Percentiles rank a stretch among this genome's conserved stretches.
Evolutionary conservation across 495 filamentous ascomycete genomes (phyloP).

Genomic region (Ascodesmis nigricans): DNA sequence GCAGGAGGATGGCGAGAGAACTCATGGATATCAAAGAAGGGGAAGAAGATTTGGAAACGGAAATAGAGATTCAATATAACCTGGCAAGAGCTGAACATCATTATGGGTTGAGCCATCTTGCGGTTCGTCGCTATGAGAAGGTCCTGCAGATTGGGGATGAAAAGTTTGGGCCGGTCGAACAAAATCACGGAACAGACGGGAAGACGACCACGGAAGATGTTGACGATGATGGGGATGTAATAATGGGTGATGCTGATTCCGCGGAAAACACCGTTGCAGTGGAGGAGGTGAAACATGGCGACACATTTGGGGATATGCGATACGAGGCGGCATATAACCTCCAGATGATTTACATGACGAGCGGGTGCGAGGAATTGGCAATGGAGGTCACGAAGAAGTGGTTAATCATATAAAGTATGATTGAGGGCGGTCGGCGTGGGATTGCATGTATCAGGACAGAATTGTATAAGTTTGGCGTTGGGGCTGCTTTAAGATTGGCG

Average conservation of each 20-base stretch:
- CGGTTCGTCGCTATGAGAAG: slow-evolving; percentile 49
- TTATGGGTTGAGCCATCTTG: slow-evolving; percentile 51
- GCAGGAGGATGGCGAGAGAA: slow-evolving; percentile 22
- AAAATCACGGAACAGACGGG: slow-evolving; percentile 13
- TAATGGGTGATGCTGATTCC: slow-evolving; percentile 18
- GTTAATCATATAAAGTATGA: slow-evolving; percentile 20
- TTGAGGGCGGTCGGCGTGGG: neutral
- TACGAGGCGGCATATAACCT: slow-evolving; percentile 58
- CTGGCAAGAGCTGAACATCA: slow-evolving; percentile 60
- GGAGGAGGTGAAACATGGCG: too few species aligned
- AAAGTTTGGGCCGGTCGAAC: too few species aligned
- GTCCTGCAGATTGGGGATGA: slow-evolving; percentile 24
- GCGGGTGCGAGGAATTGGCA: slow-evolving; percentile 36
- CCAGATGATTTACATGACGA: slow-evolving; percentile 42
- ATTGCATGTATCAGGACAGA: too few species aligned
- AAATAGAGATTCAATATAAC: too few species aligned
- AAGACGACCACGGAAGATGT: too few species aligned
- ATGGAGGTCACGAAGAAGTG: slow-evolving; percentile 35
- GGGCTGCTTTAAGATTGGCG: too few species aligned
- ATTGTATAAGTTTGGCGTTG: too few species aligned
- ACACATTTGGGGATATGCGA: slow-evolving; percentile 50
- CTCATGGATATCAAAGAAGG: slow-evolving; percentile 31
- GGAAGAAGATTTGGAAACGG: too few species aligned
- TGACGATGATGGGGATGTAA: too few species aligned
- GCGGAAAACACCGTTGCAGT: slow-evolving; percentile 15